A percentile compares a stretch with the other conserved stretches of the same genome.
phyloP scores from a whole-genome alignment of 305 asterid genomes.

The Solanum aculeatissimum region DNA sequence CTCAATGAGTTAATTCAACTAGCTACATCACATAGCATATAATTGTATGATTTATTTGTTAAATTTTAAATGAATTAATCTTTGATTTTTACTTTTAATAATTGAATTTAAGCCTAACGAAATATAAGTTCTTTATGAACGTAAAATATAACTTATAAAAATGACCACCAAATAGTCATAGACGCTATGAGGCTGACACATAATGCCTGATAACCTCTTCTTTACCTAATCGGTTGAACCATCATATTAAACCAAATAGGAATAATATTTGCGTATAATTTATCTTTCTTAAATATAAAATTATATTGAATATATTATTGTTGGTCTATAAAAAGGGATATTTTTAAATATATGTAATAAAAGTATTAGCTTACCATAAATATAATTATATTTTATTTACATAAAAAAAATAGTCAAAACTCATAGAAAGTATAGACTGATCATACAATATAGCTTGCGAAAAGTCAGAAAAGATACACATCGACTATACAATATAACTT shows the following conservation, averaged over 20 bases:
- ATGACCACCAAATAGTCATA: background rate
- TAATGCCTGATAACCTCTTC: background rate
- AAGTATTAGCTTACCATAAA: no score
- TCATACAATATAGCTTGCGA: no score
- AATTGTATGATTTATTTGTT: background rate
- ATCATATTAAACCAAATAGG: background rate
- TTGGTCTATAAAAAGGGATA: no score
- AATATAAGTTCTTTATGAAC: no score
- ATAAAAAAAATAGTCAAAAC: no score
- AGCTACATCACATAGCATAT: background rate
- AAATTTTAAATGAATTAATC: background rate
- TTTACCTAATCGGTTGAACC: background rate
- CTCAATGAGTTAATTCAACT: background rate
- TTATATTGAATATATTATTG: background rate
- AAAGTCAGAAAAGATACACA: no score
- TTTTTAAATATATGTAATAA: no score
- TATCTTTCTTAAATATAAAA: background rate
- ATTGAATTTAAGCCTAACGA: background rate
- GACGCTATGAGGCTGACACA: background rate
- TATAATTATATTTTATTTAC: no score
- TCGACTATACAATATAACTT: no score
- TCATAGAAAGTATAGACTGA: no score
- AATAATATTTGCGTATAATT: background rate
- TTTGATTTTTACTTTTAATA: background rate
- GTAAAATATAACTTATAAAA: background rate